Percentiles rank a stretch among this genome's conserved stretches.
Evolutionary conservation across 139 green algal species (phyloP).

Genomic region (Haematococcus lacustris): DNA sequence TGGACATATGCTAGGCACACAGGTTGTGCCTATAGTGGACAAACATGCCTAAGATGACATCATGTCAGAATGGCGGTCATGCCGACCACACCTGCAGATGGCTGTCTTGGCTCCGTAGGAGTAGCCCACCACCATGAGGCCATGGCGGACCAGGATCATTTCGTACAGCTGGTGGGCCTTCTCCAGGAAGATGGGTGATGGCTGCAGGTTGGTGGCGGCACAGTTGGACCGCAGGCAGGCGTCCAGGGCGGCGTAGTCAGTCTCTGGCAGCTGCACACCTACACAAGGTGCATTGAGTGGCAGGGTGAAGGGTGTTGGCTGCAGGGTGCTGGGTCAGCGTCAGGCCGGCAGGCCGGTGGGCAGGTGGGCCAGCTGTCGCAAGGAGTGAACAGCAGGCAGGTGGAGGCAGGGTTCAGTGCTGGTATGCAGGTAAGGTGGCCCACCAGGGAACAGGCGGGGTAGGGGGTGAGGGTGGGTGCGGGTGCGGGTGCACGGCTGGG

Average conservation of each 20-base stretch:
- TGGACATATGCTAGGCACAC: background rate
- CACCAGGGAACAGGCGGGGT: background rate
- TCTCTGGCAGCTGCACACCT: slow-evolving; percentile 51
- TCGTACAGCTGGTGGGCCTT: slow-evolving; percentile 79
- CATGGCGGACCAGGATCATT: slow-evolving; percentile 74
- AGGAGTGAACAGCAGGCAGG: no score
- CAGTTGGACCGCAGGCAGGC: slow-evolving; percentile 27
- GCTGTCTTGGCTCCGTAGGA: slow-evolving; percentile 60
- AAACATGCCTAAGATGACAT: background rate
- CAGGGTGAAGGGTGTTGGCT: background rate
- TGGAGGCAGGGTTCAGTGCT: background rate
- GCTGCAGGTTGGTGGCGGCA: slow-evolving; percentile 39
- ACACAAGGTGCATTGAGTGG: slow-evolving; percentile 1
- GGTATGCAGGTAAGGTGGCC: background rate
- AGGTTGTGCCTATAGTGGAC: background rate
- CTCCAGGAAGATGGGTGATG: slow-evolving; percentile 51
- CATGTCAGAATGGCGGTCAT: background rate
- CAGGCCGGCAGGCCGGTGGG: no score
- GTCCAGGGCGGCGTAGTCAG: slow-evolving; percentile 50
- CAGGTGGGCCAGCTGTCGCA: no score
- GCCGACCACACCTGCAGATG: slow-evolving; percentile 32
- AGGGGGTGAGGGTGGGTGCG: background rate
- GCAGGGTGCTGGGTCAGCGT: no score
- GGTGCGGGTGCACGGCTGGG: background rate
- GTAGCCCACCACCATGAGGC: slow-evolving; percentile 75